Conservation (phyloP, 2,329 filamentous ascomycete species). For the Calonectria hawksworthii region DNA sequence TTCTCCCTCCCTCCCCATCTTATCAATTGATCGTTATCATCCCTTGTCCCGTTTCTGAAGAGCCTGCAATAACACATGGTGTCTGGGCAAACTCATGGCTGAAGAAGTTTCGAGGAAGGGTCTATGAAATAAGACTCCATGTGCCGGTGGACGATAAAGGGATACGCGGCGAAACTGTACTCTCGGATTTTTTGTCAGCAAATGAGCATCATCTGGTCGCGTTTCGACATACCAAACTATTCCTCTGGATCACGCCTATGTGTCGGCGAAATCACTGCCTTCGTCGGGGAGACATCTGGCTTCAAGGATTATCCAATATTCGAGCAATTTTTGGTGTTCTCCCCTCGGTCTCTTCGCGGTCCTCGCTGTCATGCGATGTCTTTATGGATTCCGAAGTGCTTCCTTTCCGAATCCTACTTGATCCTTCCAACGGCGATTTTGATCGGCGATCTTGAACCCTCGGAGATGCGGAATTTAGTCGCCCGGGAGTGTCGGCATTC, state of each 20-base stretch:
- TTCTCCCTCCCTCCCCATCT: neutral
- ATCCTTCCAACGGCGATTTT: slow-evolving; percentile 30
- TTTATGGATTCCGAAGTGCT: slow-evolving; percentile 42
- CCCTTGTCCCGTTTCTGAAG: neutral
- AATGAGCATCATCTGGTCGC: neutral
- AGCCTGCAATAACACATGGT: no score
- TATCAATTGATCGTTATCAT: neutral
- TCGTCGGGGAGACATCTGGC: neutral
- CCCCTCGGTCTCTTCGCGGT: slow-evolving; percentile 45
- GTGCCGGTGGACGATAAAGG: neutral
- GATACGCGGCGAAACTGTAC: neutral
- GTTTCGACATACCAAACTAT: slow-evolving; percentile 2
- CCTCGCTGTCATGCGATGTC: slow-evolving; percentile 43
- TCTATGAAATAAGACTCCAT: neutral
- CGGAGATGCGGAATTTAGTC: slow-evolving; percentile 41
- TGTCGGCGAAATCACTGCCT: slow-evolving; percentile 6
- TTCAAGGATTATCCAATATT: slow-evolving; percentile 41
- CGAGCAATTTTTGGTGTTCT: slow-evolving; percentile 48
- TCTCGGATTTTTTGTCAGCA: neutral
- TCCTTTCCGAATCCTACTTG: slow-evolving; percentile 40
- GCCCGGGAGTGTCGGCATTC: slow-evolving; percentile 36
- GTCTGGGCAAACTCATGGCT: no score
- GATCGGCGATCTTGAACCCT: slow-evolving; percentile 40
- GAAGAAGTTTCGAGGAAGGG: neutral
- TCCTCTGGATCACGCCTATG: neutral